Evolutionary conservation across 2,329 filamentous ascomycete genomes (phyloP), one percentile per base, ranked within the genome.

Genomic region (Myotisia sp.): DNA sequence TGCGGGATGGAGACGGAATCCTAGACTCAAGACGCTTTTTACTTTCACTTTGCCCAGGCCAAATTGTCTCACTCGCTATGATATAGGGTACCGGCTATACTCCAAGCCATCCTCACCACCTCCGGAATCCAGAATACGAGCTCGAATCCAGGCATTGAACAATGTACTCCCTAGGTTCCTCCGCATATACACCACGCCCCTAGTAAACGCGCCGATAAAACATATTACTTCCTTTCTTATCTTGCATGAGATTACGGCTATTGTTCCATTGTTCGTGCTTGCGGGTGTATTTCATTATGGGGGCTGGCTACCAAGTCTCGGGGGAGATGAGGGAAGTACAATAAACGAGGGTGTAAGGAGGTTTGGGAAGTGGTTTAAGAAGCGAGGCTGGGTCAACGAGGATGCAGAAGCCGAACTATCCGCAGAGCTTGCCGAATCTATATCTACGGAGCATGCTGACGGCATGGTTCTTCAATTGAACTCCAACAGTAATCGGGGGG

Each of bases 221-320:
- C 84, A 94, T 58, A 66, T 92, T 26, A 73, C 79, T 1, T 77
- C 87, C 0, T 98, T 98, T 55, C 64, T 95, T 7, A 64, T 94
- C 24, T 68, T 98, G 0, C 90, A 98, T 62, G 90, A 98, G 57
- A 54, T 94, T 28, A 95, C 90, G 0, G 87, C 90, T 6, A 62
- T 94, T 7, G 56, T 87, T 1, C 87, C 87, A 0, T 59, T 95
- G 0, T 54, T 92, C 24, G 77, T 71, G 0, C 68, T 95, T 1
- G 75, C 81, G 14, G 76, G 68, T 1, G 53, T 74, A 1, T 93
- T 98, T 56, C 82, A 95, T 59, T 85, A 83, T 52, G 74, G 74
- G 1, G 65, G 75, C 41, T 80, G 79, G 67, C 66, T 84, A 18
- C 85, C 87, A 0, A 58, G 67, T 3, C 63, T 62, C 43, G 56